Base-by-base conservation (phyloP, 371 early-diverging fungal species). In the Dipsacomyces acuminosporus region DNA sequence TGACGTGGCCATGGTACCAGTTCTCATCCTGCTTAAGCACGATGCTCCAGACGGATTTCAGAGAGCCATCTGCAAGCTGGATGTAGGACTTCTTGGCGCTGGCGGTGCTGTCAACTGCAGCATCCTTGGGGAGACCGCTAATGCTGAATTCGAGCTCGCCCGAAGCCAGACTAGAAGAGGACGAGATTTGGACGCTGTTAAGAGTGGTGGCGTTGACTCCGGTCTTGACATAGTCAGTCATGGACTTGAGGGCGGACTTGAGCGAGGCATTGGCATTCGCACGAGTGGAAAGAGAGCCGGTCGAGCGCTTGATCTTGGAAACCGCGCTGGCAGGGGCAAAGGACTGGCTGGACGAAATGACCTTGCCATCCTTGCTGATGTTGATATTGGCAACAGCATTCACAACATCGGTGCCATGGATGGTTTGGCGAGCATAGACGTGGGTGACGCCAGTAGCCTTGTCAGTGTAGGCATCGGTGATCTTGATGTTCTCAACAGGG, bases 261-360 rank as follows among this genome's bases (percentile, higher is more conserved):
- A 55, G 41, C 17, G 55, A 41, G 22, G 18, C 41, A 3, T 25
- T 19, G 41, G 11, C 14, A 20, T 14, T 30, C 19, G 46, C 51
- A 20, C 45, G 45, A 17, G 36, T 20, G 4, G 17, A 23, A 33
- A 49, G 34, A 6, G 45, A 35, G 15, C 42, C 36, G 11, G 34
- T 13, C 8, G 38, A 38, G 38, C 38, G 38, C 38, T 38, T 38
- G 38, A 38, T n/a, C 38, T 38, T 38, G 38, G n/a, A 4, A 8
- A 38, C 15, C 5, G 38, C 4, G n/a, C n/a, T n/a, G 17, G 38
- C 14, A 8, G 38, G n/a, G 8, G 33, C 77, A 72, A 91, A 87
- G 2, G 88, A 83, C 30, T 82, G 73, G 48, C 90, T 88, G 70
- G 78, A 86, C 11, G 85, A 81, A 18, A 89, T 72, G 35, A 93